phyloP scores from a whole-genome alignment of 1,139 yeast species.

The Candida frijolesensis region DNA sequence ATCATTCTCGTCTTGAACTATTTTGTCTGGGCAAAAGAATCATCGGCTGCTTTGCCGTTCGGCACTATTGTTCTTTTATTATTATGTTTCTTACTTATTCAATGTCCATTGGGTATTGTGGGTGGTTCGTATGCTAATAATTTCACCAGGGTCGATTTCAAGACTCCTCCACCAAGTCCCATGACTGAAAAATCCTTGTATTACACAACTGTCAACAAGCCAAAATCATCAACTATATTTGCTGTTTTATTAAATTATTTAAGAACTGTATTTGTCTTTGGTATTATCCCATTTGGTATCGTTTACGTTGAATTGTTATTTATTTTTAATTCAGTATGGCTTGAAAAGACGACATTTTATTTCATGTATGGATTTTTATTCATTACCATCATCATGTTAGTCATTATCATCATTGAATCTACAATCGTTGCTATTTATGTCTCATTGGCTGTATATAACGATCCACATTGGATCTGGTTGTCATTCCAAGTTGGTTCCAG shows the following conservation, averaged over 20 bases:
- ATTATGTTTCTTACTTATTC: slow-evolving; percentile 59
- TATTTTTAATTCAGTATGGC: slow-evolving; percentile 77
- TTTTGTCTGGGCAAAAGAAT: slow-evolving; percentile 75
- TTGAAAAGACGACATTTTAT: slow-evolving; percentile 76
- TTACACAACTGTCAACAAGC: background rate
- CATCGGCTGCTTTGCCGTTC: slow-evolving; percentile 78
- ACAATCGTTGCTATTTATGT: slow-evolving; percentile 73
- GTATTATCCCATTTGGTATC: slow-evolving; percentile 77
- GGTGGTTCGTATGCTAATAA: slow-evolving; percentile 69
- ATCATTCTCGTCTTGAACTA: slow-evolving; percentile 61
- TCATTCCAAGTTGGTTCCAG: slow-evolving; percentile 74
- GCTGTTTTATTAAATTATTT: slow-evolving; percentile 7
- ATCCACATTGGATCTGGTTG: slow-evolving; percentile 85
- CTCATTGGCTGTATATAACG: slow-evolving; percentile 57
- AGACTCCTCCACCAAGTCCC: slow-evolving; percentile 13
- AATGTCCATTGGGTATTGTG: slow-evolving; percentile 71
- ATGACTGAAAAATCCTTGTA: slow-evolving; percentile 1
- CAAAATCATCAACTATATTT: background rate
- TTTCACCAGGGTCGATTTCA: slow-evolving; percentile 25
- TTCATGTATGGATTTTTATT: slow-evolving; percentile 80
- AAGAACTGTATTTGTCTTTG: slow-evolving; percentile 44
- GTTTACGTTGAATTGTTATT: slow-evolving; percentile 77
- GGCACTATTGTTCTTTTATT: slow-evolving; percentile 66
- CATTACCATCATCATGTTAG: slow-evolving; percentile 58
- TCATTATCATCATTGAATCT: slow-evolving; percentile 68